Conservation (phyloP, 768 basidiomycete genomes). For the Macrolepiota dolichaula region DNA sequence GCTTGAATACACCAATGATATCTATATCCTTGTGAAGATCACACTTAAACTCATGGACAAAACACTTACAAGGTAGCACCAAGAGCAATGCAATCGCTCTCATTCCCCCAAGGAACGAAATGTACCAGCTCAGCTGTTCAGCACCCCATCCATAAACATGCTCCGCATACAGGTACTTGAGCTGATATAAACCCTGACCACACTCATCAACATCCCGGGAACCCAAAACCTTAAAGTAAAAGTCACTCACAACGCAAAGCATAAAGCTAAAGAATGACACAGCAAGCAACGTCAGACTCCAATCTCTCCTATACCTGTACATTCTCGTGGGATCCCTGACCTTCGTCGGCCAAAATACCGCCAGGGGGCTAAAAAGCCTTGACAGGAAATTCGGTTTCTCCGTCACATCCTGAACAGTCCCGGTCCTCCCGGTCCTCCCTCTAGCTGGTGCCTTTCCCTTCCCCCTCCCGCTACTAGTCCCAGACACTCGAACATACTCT, state of each 20-base stretch:
- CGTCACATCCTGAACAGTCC: conserved; percentile 17
- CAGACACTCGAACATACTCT: conserved; percentile 14
- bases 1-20: conserved; percentile 10
- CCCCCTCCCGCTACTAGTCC: conserved; percentile 8
- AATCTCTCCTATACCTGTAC: conserved; percentile 56
- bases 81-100: conserved; percentile 63
- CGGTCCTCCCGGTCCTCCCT: conserved; percentile 15
- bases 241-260: conserved; percentile 60
- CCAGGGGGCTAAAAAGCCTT: conserved; percentile 54
- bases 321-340: conserved; percentile 36
- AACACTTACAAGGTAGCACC: conserved; percentile 32
- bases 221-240: neutral
- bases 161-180: conserved; percentile 80
- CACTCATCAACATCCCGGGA: neutral
- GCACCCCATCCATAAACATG: conserved; percentile 72
- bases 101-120: conserved; percentile 60
- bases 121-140: conserved; percentile 73
- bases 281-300: conserved; percentile 76
- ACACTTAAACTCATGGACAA: neutral
- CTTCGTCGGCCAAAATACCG: conserved; percentile 63
- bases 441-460: conserved; percentile 22
- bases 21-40: neutral
- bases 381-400: conserved; percentile 22
- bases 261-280: conserved; percentile 56
- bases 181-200: conserved; percentile 64